Evolutionary conservation across 768 basidiomycete species (phyloP).

Genomic region (Coprinopsis cinerea): DNA sequence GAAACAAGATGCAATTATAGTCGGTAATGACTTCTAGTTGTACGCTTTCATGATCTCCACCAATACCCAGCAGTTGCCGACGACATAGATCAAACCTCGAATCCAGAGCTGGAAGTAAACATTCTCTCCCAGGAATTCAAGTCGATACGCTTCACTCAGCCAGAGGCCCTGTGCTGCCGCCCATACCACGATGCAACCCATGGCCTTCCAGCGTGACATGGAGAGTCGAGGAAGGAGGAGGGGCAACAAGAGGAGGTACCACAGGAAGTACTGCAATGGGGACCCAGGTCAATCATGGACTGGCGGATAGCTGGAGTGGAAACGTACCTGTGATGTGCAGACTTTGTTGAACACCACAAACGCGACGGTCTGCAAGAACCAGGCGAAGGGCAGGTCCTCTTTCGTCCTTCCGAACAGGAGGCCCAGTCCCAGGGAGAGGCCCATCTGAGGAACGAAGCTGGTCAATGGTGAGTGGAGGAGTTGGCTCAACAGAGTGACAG

Average conservation of each 20-base stretch:
- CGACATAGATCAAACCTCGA: slow-evolving; percentile 67
- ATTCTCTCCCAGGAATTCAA: slow-evolving; percentile 80
- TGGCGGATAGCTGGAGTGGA: background rate
- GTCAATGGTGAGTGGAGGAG: slow-evolving; percentile 67
- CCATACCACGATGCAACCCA: slow-evolving; percentile 56
- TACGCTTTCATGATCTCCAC: slow-evolving; percentile 55
- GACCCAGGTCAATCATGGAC: background rate
- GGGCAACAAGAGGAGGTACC: slow-evolving; percentile 90
- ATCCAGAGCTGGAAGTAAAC: slow-evolving; percentile 78
- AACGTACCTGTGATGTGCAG: slow-evolving; percentile 84
- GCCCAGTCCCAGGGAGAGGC: slow-evolving; percentile 64
- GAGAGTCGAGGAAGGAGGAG: slow-evolving; percentile 65
- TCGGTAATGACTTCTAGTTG: too few species aligned
- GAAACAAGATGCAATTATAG: too few species aligned
- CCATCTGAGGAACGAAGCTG: slow-evolving; percentile 82
- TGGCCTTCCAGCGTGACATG: slow-evolving; percentile 38
- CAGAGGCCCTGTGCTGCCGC: slow-evolving; percentile 76
- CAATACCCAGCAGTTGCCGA: slow-evolving; percentile 77
- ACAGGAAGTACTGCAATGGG: slow-evolving; percentile 79
- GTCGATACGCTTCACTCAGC: slow-evolving; percentile 84
- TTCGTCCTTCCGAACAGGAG: slow-evolving; percentile 57
- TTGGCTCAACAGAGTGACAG: slow-evolving; percentile 30
- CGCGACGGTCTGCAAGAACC: slow-evolving; percentile 85
- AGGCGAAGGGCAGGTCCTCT: slow-evolving; percentile 68
- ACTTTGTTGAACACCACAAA: slow-evolving; percentile 99